phyloP scores from a whole-genome alignment of 1,139 yeast genomes.

The Debaryomyces subglobosus region DNA sequence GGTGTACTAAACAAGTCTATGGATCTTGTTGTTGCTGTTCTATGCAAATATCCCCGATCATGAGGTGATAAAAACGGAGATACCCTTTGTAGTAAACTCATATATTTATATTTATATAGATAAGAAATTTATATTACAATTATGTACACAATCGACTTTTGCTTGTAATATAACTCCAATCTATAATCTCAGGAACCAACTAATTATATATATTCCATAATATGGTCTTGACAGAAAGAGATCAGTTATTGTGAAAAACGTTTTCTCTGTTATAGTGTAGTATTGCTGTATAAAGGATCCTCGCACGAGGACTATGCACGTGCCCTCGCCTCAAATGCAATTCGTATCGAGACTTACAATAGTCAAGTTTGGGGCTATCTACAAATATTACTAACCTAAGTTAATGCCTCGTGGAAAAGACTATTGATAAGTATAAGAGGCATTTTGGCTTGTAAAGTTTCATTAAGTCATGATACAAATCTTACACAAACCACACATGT shows the following conservation, averaged over 20 bases:
- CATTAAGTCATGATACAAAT: no score
- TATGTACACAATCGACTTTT: background rate
- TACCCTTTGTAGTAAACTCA: slow-evolving; percentile 11
- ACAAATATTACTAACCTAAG: no score
- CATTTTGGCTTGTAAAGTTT: no score
- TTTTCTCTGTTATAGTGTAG: background rate
- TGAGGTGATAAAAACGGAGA: slow-evolving; percentile 9
- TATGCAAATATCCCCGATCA: slow-evolving; percentile 8
- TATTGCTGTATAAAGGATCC: background rate
- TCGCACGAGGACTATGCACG: background rate
- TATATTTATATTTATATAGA: slow-evolving; percentile 2
- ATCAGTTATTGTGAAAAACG: background rate
- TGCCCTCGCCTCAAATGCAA: background rate
- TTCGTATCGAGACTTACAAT: background rate
- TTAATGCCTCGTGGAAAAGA: no score
- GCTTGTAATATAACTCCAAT: background rate
- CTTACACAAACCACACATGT: no score
- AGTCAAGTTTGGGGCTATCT: no score
- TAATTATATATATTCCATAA: background rate
- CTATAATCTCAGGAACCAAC: background rate
- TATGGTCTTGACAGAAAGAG: background rate
- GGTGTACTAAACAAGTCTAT: slow-evolving; percentile 1
- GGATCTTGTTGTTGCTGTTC: slow-evolving; percentile 3
- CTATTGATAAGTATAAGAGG: no score
- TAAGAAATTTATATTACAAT: slow-evolving; percentile 2